Evolutionary conservation across 345 rosid genomes (phyloP).

Genomic region (Erysimum cheiranthoides): DNA sequence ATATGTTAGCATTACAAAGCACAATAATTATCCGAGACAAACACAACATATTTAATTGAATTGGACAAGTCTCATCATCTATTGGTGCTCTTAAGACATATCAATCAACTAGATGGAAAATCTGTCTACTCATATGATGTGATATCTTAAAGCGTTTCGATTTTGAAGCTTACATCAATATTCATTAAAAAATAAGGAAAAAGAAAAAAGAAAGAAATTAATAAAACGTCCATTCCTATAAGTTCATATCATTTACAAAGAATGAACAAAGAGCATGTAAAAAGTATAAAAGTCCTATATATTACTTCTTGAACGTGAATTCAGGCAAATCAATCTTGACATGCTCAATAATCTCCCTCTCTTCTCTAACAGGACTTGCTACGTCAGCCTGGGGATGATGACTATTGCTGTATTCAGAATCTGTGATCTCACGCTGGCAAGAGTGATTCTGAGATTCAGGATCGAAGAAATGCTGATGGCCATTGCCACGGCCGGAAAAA

Average conservation of each 20-base stretch:
- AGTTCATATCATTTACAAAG: constrained; percentile 35
- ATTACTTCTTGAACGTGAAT: constrained; percentile 51
- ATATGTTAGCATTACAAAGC: constrained; percentile 11
- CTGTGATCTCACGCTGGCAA: constrained; percentile 36
- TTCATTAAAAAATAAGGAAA: not conserved
- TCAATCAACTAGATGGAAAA: not conserved
- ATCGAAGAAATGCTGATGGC: constrained; percentile 48
- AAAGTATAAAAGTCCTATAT: not conserved
- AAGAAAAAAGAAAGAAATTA: not conserved
- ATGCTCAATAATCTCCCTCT: constrained; percentile 39
- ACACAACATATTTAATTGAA: not conserved
- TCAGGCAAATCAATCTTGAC: constrained; percentile 38
- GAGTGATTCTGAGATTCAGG: constrained; percentile 43
- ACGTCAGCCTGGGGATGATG: constrained; percentile 34
- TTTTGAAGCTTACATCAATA: not conserved
- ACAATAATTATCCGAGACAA: not conserved
- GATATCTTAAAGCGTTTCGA: not conserved
- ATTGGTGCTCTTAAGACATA: not conserved
- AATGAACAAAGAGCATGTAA: constrained; percentile 27
- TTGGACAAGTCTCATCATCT: not conserved
- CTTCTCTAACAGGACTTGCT: constrained; percentile 40
- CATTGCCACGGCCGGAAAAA: constrained; percentile 47
- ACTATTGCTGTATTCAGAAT: constrained; percentile 33
- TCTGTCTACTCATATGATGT: not conserved
- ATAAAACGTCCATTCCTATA: constrained; percentile 8